Evolutionary conservation across 495 filamentous ascomycete genomes (phyloP), one percentile per base, ranked within the genome.

Genomic region (Tuber magnatum): DNA sequence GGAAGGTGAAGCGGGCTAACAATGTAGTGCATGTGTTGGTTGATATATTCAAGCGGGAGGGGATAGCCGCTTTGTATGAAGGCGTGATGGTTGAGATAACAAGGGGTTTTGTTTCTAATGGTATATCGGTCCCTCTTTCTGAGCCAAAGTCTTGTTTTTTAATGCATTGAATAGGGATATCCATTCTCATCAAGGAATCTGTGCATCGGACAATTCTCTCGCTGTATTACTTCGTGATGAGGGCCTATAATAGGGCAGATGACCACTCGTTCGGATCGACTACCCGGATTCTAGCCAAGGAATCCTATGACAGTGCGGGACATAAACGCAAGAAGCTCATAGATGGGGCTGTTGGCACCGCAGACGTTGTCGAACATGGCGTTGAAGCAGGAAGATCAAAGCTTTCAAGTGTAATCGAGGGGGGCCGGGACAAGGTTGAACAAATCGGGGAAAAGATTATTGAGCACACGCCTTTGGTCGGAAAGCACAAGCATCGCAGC

Each of bases 141-240:
- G 24, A 28, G 18, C 28, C 65, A 78, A 68, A n/a, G 32, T 74
- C 44, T 42, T 35, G 16, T 4, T 41, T 28, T 46, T 72, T 80
- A 77, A 81, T 38, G 73, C 61, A 51, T 38, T 71, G 56, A 44
- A 38, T 38, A 82, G 81, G 93, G 1, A 88, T 93, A 40, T 93
- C 93, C n/a, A 97, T 97, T 92, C 83, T 96, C 70, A 88, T 92
- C 41, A 97, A 97, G 83, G 92, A 96, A 72, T 84, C 87, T 24
- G 88, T 93, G n/a, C 93, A 97, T 77, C 84, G 87, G n/a, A 78
- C 89, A 28, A 88, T 97, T 74, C 86, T 97, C 38, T 88, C 87
- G 75, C 79, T 89, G 22, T 96, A 94, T 82, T 91, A 85, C 69
- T 82, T 84, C n/a, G 73, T 85, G 20, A 75, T 83, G 73, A 77